phyloP scores from a whole-genome alignment of 2,329 filamentous ascomycete genomes.

The Aspergillus intermedius region DNA sequence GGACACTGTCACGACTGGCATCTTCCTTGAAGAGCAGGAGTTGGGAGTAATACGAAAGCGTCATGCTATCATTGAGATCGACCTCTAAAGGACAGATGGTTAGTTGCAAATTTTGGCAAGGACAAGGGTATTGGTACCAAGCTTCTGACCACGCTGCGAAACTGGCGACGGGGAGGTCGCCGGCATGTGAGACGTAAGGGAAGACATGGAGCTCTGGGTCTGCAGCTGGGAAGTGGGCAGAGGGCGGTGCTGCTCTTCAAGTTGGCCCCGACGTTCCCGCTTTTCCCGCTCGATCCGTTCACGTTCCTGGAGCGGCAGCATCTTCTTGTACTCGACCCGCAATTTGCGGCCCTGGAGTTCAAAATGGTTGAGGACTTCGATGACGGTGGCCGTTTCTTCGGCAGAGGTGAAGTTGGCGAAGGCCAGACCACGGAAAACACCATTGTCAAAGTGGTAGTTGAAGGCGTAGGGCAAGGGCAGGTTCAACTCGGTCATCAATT shows the following conservation, averaged over 20 bases:
- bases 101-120: constrained; percentile 8
- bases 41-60: constrained; percentile 83
- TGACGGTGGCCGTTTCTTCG: constrained; percentile 87
- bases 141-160: constrained; percentile 43
- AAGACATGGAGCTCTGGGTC: constrained; percentile 80
- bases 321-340: constrained; percentile 98
- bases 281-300: constrained; percentile 97
- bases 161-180: constrained; percentile 63
- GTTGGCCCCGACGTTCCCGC: constrained; percentile 86
- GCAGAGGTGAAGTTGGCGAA: constrained; percentile 98
- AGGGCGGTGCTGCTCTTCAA: constrained; percentile 91
- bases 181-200: constrained; percentile 60
- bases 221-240: constrained; percentile 61
- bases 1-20: constrained; percentile 66
- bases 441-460: constrained; percentile 99
- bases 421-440: constrained; percentile 88
- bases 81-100: constrained; percentile 49
- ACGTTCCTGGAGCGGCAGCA: constrained; percentile 89
- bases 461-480: constrained; percentile 95
- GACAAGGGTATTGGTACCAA: constrained; percentile 23
- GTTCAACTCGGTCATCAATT: constrained; percentile 89
- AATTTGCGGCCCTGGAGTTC: constrained; percentile 92
- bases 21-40: constrained; percentile 84
- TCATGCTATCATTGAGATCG: constrained; percentile 85
- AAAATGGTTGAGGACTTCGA: constrained; percentile 89